Evolutionary conservation across 2,329 filamentous ascomycete species (phyloP).

Genomic region (Alternaria brassicae): DNA sequence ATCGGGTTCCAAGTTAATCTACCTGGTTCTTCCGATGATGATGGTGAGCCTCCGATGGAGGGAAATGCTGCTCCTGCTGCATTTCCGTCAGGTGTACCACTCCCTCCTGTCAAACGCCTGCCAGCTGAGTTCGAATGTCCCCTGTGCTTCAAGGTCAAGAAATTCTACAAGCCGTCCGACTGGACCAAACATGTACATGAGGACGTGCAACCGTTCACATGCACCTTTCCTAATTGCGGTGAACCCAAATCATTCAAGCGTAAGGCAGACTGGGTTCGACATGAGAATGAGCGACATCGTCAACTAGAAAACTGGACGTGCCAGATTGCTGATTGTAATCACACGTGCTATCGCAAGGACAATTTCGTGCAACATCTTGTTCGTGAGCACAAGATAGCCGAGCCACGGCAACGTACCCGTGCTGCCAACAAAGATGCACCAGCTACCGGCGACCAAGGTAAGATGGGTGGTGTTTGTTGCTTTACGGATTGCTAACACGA

Average conservation of each 20-base stretch:
- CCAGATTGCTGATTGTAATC: conserved; percentile 78
- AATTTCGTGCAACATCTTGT: conserved; percentile 94
- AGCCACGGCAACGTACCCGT: conserved; percentile 75
- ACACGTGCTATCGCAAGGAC: conserved; percentile 85
- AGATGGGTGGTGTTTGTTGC: neutral
- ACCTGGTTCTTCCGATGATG: conserved; percentile 66
- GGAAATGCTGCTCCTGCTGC: conserved; percentile 73
- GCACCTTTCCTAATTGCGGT: conserved; percentile 82
- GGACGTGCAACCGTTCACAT: conserved; percentile 91
- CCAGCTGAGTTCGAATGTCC: conserved; percentile 91
- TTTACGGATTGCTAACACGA: conserved; percentile 19
- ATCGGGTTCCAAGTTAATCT: conserved; percentile 63
- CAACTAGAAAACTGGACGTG: conserved; percentile 93
- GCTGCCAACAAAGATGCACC: conserved; percentile 49
- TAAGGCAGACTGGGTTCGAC: conserved; percentile 94
- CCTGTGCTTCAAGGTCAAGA: conserved; percentile 84
- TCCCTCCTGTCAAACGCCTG: conserved; percentile 77
- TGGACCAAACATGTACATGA: conserved; percentile 98
- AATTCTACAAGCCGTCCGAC: conserved; percentile 88
- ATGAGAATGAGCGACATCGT: conserved; percentile 90
- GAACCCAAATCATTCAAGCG: conserved; percentile 93
- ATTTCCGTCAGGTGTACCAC: conserved; percentile 81
- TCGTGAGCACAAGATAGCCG: conserved; percentile 84
- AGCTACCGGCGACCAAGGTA: conserved; percentile 37
- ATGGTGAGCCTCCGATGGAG: conserved; percentile 71